Evolutionary conservation across 164 flowering plant genomes (phyloP).

Genomic region (Magnolia officinalis): DNA sequence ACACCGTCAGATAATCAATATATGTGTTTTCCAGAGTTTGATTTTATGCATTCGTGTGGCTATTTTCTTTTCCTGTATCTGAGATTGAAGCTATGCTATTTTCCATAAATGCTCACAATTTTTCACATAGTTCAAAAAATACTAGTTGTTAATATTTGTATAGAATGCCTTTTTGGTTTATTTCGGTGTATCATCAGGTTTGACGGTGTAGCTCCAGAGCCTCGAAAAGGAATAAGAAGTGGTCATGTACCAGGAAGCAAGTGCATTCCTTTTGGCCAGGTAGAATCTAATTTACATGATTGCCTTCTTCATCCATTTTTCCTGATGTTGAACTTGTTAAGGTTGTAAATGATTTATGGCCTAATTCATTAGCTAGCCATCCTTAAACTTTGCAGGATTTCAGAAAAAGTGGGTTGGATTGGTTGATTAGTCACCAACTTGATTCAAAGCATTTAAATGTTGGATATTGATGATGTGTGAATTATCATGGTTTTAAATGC

Average conservation of each 20-base stretch:
- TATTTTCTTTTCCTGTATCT: background rate
- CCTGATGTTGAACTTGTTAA: background rate
- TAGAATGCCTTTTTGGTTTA: background rate
- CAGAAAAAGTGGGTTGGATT: background rate
- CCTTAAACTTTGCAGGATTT: background rate
- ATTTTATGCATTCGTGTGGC: background rate
- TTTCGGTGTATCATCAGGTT: slow-evolving; percentile 48
- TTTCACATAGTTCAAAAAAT: background rate
- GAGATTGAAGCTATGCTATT: background rate
- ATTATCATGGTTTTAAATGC: too few species aligned
- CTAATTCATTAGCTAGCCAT: background rate
- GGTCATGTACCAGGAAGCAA: slow-evolving; percentile 98
- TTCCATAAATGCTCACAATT: background rate
- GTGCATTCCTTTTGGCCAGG: slow-evolving; percentile 90
- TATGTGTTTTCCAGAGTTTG: background rate
- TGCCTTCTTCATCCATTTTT: background rate
- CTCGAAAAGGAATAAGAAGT: slow-evolving; percentile 89
- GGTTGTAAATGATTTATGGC: too few species aligned
- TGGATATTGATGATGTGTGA: too few species aligned
- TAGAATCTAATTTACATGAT: slow-evolving; percentile 15
- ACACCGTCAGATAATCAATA: background rate
- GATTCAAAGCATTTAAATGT: too few species aligned
- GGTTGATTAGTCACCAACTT: too few species aligned
- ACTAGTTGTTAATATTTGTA: background rate
- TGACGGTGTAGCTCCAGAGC: slow-evolving; percentile 88